phyloP scores from a whole-genome alignment of 2,329 filamentous ascomycete genomes.

The Blastomyces parvus region DNA sequence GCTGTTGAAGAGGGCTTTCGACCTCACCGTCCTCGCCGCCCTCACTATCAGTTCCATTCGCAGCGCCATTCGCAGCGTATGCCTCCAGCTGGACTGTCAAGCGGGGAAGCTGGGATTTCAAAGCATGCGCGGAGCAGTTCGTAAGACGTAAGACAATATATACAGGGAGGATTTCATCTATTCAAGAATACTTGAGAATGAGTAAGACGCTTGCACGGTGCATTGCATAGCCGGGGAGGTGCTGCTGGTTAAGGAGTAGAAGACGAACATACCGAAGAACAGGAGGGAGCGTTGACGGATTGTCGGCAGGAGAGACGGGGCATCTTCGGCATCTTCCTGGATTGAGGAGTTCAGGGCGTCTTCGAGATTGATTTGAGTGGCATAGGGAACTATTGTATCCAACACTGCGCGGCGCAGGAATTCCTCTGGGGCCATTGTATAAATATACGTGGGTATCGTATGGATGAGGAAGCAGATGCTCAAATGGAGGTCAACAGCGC shows the following conservation, averaged over 20 bases:
- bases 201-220: constrained; percentile 35
- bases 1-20: constrained; percentile 18
- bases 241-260: not conserved
- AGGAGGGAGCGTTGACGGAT: constrained; percentile 44
- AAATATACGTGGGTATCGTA: not conserved
- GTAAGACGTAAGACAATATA: constrained; percentile 45
- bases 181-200: constrained; percentile 29
- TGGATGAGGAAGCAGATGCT: not conserved
- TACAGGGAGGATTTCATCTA: constrained; percentile 47
- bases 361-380: constrained; percentile 32
- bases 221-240: not conserved
- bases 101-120: constrained; percentile 42
- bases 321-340: constrained; percentile 36
- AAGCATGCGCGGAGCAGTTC: constrained; percentile 38
- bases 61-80: constrained; percentile 36
- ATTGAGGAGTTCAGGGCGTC: constrained; percentile 36
- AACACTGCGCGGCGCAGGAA: constrained; percentile 36
- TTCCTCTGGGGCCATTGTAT: constrained; percentile 14
- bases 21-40: constrained; percentile 28
- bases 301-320: constrained; percentile 37
- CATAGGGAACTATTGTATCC: constrained; percentile 37
- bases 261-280: constrained; percentile 39
- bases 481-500: not conserved
- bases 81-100: constrained; percentile 45
- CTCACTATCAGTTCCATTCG: constrained; percentile 33